Evolutionary conservation across 169 alveolate genomes (phyloP), one percentile per base, ranked within the genome.

Genomic region (Babesia gibsoni): DNA sequence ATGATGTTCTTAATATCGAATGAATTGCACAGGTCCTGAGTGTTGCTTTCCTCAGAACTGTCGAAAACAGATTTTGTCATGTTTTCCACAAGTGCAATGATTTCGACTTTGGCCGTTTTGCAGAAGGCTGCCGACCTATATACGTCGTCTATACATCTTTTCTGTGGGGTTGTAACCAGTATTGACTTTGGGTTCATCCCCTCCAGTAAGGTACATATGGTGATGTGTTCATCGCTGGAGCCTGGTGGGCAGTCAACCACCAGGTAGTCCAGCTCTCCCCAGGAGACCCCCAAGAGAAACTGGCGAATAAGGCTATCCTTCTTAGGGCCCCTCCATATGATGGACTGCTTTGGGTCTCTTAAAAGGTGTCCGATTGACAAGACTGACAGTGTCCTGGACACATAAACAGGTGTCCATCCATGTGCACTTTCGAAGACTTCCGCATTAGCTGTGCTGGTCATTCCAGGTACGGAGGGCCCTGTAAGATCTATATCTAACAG

Each of bases 261-360:
- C 50, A 98, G 93, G 70, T 92, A 95, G 74, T 98, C 99, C 52
- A 96, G 84, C 35, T 91, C 94, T 29, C 98, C 99, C 99, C 99
- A 98, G 70, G 83, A 86, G 4, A 97, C 99, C 53, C 97, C 99
- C 14, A 97, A 90, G 50, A 98, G 89, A 78, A 98, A 98, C 87
- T 97, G 97, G 84, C 94, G 93, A 23, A 98, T 98, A 73, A 98
- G 84, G 6, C 83, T 72, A 27, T 94, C 95, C 89, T 98, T 97
- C 83, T 96, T 93, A 0, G 99, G 99, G 0, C 99, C 99, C 66
- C 99, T 89, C 99, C 99, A 98, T 9, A 97, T 95, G 32, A 98
- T 95, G 30, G 99, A 97, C 41, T 93, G 97, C 64, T 96, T 97
- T 54, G 91, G 83, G 59, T 91, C 89, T 35, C 97, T 97, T 36